Evolutionary conservation across 805 yeast genomes (phyloP), one percentile per base, ranked within the genome.

Genomic region (Wickerhamomyces rabaulensis): DNA sequence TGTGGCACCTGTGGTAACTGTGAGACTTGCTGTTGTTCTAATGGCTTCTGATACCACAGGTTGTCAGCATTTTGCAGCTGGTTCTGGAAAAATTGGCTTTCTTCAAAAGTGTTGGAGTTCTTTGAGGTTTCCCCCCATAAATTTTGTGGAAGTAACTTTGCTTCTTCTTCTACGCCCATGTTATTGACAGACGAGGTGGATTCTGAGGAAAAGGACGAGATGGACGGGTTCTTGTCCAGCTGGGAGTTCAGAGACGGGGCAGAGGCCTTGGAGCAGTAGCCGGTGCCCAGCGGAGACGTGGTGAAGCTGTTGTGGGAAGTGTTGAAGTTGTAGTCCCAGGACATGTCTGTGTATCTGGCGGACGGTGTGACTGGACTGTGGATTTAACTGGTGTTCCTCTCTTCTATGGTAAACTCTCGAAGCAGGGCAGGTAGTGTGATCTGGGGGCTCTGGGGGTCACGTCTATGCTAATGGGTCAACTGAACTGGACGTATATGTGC

Each of bases 131-230:
- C 62, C 43, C 70, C 69, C 61, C 61, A 67, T 50, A 67, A 54
- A 46, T 66, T 68, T 22, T 52, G 47, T 13, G 70, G 68, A 48
- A 67, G 61, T 26, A 66, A 58, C 47, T 61, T 68, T 20, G 53
- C 39, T 46, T 55, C 57, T n/a, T 37, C 37, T 23, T 27, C 29
- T 26, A 23, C 22, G 23, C 41, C 45, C 16, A 33, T 19, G 2
- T 29, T 33, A 42, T 19, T 45, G 8, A 41, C 23, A n/a, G 48
- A 44, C 12, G 38, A 43, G 20, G 47, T 37, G 3, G 51, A 47
- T 20, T 16, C 40, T 25, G 46, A 39, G 35, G 51, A 44, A 7
- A 20, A n/a, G 9, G 51, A 43, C 6, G 51, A 47, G 29, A 38
- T 31, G 17, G 48, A 47, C 9, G 43, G 42, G 15, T 16, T 25